Evolutionary conservation across 2,329 filamentous ascomycete species (phyloP).

Genomic region (Cladosporium sp.): DNA sequence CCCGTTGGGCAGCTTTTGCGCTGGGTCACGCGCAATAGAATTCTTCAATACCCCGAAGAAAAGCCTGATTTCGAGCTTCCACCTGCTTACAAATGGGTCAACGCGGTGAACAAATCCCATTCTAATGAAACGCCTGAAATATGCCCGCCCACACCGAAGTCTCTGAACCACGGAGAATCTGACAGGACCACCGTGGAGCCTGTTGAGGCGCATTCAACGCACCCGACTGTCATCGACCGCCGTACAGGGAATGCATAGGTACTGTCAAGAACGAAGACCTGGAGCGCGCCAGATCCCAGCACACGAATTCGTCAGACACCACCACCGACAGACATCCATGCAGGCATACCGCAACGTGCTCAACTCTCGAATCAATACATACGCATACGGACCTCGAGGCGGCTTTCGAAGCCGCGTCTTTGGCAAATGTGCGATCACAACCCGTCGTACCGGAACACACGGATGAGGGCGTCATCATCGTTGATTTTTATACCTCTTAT

Average conservation of each 20-base stretch:
- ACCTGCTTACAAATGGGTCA: conserved; percentile 28
- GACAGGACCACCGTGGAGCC: conserved; percentile 29
- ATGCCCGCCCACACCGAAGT: too few relatives aligned
- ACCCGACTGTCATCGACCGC: conserved; percentile 40
- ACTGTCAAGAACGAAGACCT: conserved; percentile 89
- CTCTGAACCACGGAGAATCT: conserved; percentile 20
- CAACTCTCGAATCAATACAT: conserved; percentile 32
- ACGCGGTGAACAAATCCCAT: not conserved
- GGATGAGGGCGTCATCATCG: conserved; percentile 48
- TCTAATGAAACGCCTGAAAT: conserved; percentile 25
- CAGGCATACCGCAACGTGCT: conserved; percentile 35
- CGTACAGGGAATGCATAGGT: conserved; percentile 87
- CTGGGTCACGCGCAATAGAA: conserved; percentile 48
- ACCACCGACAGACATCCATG: conserved; percentile 17
- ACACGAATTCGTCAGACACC: conserved; percentile 19
- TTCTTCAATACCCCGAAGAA: conserved; percentile 60
- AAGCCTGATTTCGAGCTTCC: conserved; percentile 52
- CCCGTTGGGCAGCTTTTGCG: conserved; percentile 57
- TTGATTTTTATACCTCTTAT: conserved; percentile 42
- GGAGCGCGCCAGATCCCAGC: conserved; percentile 44
- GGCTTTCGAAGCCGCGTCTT: conserved; percentile 29
- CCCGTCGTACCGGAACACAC: conserved; percentile 48
- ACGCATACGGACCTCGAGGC: conserved; percentile 39
- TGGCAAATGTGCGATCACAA: conserved; percentile 33
- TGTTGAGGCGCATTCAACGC: conserved; percentile 9